Percentiles rank a stretch among this genome's conserved stretches.
Conservation (phyloP, 2,329 filamentous ascomycete species). For the Ceratocystis cubensis region DNA sequence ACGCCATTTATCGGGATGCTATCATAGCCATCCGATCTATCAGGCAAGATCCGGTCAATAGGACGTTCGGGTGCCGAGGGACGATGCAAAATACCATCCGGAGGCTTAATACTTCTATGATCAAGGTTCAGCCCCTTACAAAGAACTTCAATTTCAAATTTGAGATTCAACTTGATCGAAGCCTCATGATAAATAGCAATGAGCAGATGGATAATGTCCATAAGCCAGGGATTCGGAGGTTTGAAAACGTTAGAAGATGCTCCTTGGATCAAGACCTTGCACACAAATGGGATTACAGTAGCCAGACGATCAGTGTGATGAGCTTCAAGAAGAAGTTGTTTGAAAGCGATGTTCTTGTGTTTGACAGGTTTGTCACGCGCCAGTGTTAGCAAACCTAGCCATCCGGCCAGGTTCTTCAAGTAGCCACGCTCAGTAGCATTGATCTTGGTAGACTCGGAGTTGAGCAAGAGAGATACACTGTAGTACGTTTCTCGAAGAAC, state of each 20-base stretch:
- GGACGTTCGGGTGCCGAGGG: slow-evolving; percentile 29
- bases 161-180: slow-evolving; percentile 89
- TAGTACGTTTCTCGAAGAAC: slow-evolving; percentile 88
- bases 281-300: slow-evolving; percentile 92
- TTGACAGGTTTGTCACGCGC: slow-evolving; percentile 91
- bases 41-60: slow-evolving; percentile 51
- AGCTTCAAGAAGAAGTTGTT: slow-evolving; percentile 84
- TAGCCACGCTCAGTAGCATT: slow-evolving; percentile 75
- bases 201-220: slow-evolving; percentile 85
- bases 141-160: slow-evolving; percentile 96
- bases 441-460: slow-evolving; percentile 75
- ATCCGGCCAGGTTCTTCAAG: slow-evolving; percentile 83
- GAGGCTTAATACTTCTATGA: slow-evolving; percentile 80
- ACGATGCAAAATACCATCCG: slow-evolving; percentile 71
- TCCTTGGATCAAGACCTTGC: slow-evolving; percentile 83
- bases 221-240: slow-evolving; percentile 92
- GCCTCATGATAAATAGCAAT: slow-evolving; percentile 89
- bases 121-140: slow-evolving; percentile 89
- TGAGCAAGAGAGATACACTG: slow-evolving; percentile 74
- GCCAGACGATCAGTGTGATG: slow-evolving; percentile 85
- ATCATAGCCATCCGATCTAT: slow-evolving; percentile 69
- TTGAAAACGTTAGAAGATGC: slow-evolving; percentile 77
- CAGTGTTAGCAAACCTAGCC: slow-evolving; percentile 86
- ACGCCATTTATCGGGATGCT: slow-evolving; percentile 67
- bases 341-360: slow-evolving; percentile 93